Conservation (phyloP, 75 land plant species). For the Azolla pinnata region DNA sequence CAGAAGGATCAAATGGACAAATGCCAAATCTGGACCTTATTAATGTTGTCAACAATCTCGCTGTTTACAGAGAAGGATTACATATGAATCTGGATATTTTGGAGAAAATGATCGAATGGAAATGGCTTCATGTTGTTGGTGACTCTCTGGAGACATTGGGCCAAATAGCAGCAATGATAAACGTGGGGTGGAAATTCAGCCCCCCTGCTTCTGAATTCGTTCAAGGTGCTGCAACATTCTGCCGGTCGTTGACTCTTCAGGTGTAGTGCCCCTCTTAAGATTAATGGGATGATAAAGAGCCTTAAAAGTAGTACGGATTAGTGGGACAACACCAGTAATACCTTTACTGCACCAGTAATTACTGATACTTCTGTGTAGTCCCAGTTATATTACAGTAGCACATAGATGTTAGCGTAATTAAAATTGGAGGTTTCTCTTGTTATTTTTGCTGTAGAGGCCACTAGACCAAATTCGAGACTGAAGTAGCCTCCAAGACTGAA, state of each 20-base stretch:
- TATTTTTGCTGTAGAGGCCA: too few relatives aligned
- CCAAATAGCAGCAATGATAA: constrained; percentile 34
- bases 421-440: too few relatives aligned
- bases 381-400: too few relatives aligned
- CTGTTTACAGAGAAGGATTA: constrained; percentile 68
- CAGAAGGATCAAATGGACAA: constrained; percentile 92
- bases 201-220: constrained; percentile 59
- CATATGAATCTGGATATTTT: constrained; percentile 43
- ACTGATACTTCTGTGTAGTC: too few relatives aligned
- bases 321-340: too few relatives aligned
- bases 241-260: constrained; percentile 69
- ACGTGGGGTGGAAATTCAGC: constrained; percentile 63
- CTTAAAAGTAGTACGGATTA: too few relatives aligned
- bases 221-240: constrained; percentile 74
- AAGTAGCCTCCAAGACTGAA: too few relatives aligned
- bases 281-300: too few relatives aligned
- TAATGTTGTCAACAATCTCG: constrained; percentile 72
- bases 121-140: constrained; percentile 49
- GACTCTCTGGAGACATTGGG: constrained; percentile 46
- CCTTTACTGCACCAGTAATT: too few relatives aligned
- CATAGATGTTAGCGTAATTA: too few relatives aligned
- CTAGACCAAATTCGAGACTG: too few relatives aligned
- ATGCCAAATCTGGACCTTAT: constrained; percentile 95
- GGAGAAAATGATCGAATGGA: constrained; percentile 34
- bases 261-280: too few relatives aligned